Evolutionary conservation across 306 rosid species (phyloP), one percentile per base, ranked within the genome.

Genomic region (Abrus precatorius): DNA sequence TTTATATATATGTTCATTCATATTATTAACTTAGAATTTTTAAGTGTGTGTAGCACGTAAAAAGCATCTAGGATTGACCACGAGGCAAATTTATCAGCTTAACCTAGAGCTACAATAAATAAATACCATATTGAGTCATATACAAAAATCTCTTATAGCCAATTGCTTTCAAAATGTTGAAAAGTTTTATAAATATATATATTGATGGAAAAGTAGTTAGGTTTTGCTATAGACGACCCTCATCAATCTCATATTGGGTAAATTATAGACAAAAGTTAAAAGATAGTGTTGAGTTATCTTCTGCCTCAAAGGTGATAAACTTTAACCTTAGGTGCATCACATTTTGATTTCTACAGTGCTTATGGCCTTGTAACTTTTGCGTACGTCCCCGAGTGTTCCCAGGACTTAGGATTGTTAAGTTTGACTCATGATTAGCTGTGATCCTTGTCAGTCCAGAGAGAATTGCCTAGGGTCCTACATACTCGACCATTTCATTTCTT

Each of bases 381-480:
- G 66, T 60, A 60, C 8, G 41, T 60, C 43, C 7, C 4, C 3
- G 7, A 60, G 45, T 62, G 68, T 38, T 62, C 30, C 63, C 34
- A 59, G 5, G 70, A 79, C 71, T 32, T 34, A 27, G 54, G 64
- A 70, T 60, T 38, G 54, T 57, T 5, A 56, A 57, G 62, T 70
- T 78, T 80, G 78, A 80, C 83, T 50, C 9, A 80, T 49, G 8
- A 80, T 71, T 79, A 45, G 61, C 60, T 69, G 76, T 78, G 60
- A 78, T 47, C 70, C 40, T 30, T 53, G 9, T 54, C 69, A 32
- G 10, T 60, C 27, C 30, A 44, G 40, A 45, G 41, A 45, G 53
- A 69, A 69, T 69, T 78, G 49, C 52, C 49, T 44, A 9, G 50
- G 83, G 83, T 57, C 83, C 83, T 36, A 69, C 62, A 5, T 30